These are phyloP conservation scores for Backusella tuberculispora DNA, from an alignment of 192 early-diverging fungal species.

Conservation along the genomic window DNA sequence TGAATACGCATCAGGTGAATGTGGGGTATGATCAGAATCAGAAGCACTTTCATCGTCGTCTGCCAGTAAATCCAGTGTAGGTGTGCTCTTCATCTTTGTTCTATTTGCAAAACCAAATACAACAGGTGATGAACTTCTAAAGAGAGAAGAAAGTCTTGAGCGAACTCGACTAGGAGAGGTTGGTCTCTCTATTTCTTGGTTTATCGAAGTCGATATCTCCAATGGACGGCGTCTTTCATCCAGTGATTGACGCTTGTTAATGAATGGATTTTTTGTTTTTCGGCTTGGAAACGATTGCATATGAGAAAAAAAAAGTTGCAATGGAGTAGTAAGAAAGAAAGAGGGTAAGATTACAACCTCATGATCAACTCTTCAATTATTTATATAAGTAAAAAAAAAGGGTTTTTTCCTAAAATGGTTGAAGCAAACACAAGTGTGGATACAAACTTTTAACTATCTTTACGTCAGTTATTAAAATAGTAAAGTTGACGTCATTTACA, in stretches of 20 bases:
- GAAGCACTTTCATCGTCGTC: slow-evolving; percentile 8
- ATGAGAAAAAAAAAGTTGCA: slow-evolving; percentile 1
- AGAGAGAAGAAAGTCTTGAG: slow-evolving; percentile 12
- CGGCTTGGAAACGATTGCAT: not conserved
- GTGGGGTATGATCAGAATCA: slow-evolving; percentile 14
- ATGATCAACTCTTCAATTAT: not conserved
- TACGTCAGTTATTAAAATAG: slow-evolving; percentile 5
- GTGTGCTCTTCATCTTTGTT: too few relatives aligned
- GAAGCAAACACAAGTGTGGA: slow-evolving; percentile 8
- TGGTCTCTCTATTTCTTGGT: not conserved
- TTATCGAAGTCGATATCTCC: not conserved
- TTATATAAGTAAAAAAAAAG: slow-evolving; percentile 11
- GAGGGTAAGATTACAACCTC: not conserved
- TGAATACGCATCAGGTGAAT: slow-evolving; percentile 1
- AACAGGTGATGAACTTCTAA: slow-evolving; percentile 9
- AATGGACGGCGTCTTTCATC: slow-evolving; percentile 12
- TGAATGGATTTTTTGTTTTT: not conserved
- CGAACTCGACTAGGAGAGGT: slow-evolving; percentile 11
- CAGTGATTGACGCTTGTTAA: slow-evolving; percentile 5
- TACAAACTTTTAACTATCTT: not conserved
- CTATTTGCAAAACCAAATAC: not conserved
- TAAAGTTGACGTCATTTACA: not conserved
- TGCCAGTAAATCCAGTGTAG: not conserved
- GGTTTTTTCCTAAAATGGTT: slow-evolving; percentile 17
- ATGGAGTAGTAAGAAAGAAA: slow-evolving; percentile 5